Percentiles rank a stretch among this genome's conserved stretches.
These are phyloP conservation scores for Nitzschia sp. DNA, from an alignment of 108 stramenopile species.

Conservation along the genomic window DNA sequence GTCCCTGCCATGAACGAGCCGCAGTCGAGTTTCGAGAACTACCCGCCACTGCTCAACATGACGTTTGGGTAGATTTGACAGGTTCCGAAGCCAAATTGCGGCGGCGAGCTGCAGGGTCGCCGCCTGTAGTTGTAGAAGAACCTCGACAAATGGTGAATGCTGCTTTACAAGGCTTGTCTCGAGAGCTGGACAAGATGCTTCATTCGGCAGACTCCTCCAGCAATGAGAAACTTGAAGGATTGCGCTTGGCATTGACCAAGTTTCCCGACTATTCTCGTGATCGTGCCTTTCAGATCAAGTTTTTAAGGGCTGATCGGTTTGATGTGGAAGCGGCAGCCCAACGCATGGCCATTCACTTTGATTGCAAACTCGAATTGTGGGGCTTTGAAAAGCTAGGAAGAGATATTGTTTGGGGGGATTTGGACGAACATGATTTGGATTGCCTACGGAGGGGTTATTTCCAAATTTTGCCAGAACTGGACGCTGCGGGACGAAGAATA, in stretches of 20 bases:
- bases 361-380: slow-evolving; percentile 30
- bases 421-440: slow-evolving; percentile 24
- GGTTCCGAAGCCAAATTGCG: background rate
- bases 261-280: slow-evolving; percentile 13
- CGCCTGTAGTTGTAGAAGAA: background rate
- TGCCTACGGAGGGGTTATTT: background rate
- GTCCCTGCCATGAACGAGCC: slow-evolving; percentile 3
- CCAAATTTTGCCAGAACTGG: slow-evolving; percentile 4
- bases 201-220: background rate
- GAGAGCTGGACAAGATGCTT: background rate
- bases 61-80: slow-evolving; percentile 7
- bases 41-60: background rate
- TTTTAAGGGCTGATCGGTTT: slow-evolving; percentile 35
- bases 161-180: background rate
- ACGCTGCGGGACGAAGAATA: background rate
- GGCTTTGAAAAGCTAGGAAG: slow-evolving; percentile 22
- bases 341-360: slow-evolving; percentile 28
- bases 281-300: slow-evolving; percentile 27
- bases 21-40: slow-evolving; percentile 5
- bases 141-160: background rate
- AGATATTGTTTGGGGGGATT: slow-evolving; percentile 23
- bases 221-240: background rate
- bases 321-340: slow-evolving; percentile 24
- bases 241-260: slow-evolving; percentile 5
- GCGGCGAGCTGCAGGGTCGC: background rate